Conservation (phyloP, 176 grass and related monocot species). For the Triticum dicoccoides region DNA sequence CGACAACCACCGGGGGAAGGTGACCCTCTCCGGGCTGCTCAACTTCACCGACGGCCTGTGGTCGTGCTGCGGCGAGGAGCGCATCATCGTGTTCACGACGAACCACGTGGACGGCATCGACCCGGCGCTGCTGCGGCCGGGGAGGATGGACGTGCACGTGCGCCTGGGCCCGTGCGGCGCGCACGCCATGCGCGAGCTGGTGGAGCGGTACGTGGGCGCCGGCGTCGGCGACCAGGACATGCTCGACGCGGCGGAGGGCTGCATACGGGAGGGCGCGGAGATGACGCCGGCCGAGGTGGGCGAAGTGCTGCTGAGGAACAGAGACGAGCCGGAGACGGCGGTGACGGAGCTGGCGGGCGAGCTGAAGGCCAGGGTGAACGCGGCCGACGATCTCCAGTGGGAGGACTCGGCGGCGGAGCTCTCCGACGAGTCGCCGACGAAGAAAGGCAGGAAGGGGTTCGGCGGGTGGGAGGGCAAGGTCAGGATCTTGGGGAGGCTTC, state of each 20-base stretch:
- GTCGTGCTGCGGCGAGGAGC: slow-evolving; percentile 98
- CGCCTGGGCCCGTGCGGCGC: slow-evolving; percentile 64
- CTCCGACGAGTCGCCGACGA: slow-evolving; percentile 76
- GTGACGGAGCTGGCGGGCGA: slow-evolving; percentile 67
- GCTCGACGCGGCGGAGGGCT: slow-evolving; percentile 48
- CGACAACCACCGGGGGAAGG: slow-evolving; percentile 37
- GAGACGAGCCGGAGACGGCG: slow-evolving; percentile 65
- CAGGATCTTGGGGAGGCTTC: slow-evolving; percentile 73
- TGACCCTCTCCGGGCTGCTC: slow-evolving; percentile 85
- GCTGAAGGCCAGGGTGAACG: slow-evolving; percentile 47
- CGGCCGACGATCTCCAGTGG: slow-evolving; percentile 36
- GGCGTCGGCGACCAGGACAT: slow-evolving; percentile 48
- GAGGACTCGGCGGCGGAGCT: slow-evolving; percentile 61
- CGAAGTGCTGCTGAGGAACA: slow-evolving; percentile 83
- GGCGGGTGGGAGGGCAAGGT: slow-evolving; percentile 83
- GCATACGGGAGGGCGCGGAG: slow-evolving; percentile 56
- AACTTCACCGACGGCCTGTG: slow-evolving; percentile 98
- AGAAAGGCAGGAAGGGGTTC: slow-evolving; percentile 58
- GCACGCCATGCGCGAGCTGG: slow-evolving; percentile 74
- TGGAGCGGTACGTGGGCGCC: slow-evolving; percentile 54
- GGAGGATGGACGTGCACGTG: slow-evolving; percentile 96
- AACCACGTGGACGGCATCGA: slow-evolving; percentile 93
- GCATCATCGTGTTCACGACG: slow-evolving; percentile 90
- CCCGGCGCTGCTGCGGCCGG: slow-evolving; percentile 77
- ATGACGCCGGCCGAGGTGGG: slow-evolving; percentile 97